Conservation (phyloP, 208 protist species). For the Pavlovales sp. region DNA sequence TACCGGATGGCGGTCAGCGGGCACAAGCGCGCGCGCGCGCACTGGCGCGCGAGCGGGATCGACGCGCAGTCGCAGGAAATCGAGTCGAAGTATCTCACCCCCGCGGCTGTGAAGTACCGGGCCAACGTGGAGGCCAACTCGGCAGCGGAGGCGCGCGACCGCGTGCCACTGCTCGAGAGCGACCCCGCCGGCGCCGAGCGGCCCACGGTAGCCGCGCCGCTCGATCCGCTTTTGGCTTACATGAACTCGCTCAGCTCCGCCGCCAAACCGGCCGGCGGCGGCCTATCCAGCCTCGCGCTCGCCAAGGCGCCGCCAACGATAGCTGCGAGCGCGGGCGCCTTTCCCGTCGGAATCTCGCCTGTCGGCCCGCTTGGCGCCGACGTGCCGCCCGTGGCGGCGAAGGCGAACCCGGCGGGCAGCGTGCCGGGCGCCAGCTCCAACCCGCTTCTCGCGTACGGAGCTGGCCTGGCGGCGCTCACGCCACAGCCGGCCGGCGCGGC, state of each 20-base stretch:
- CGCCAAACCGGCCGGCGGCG: not conserved
- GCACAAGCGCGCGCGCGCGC: conserved; percentile 25
- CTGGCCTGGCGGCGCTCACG: no score
- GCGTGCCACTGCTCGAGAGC: conserved; percentile 10
- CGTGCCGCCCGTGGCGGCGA: not conserved
- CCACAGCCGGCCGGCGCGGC: no score
- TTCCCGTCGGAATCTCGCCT: no score
- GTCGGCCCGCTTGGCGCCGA: no score
- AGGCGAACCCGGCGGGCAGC: not conserved
- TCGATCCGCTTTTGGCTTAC: conserved; percentile 11
- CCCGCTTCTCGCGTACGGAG: not conserved
- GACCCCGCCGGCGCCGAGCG: not conserved
- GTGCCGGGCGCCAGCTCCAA: not conserved
- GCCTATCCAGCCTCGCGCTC: no score
- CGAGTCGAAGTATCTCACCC: conserved; percentile 23
- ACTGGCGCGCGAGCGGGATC: not conserved
- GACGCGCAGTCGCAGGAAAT: conserved; percentile 22
- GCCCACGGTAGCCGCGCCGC: not conserved
- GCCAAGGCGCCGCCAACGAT: no score
- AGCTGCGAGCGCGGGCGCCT: no score
- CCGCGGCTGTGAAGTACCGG: not conserved
- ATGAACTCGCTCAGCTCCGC: not conserved
- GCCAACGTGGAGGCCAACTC: not conserved
- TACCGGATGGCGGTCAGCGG: conserved; percentile 31
- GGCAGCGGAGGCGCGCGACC: not conserved